These are phyloP conservation scores for Stemphylium lycopersici DNA, from an alignment of 2,329 filamentous ascomycete genomes.

Conservation along the genomic window DNA sequence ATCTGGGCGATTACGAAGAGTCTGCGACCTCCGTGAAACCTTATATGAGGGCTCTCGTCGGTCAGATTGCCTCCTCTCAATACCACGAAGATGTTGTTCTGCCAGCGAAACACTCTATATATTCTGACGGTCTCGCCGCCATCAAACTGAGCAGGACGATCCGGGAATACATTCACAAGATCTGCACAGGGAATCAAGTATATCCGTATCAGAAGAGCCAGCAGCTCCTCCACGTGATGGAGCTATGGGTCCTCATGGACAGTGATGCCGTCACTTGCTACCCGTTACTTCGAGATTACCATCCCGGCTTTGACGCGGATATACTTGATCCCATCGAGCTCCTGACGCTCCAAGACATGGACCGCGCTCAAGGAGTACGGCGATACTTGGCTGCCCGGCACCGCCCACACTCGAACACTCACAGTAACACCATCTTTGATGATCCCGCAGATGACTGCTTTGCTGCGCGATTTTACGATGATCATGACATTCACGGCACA, in stretches of 20 bases:
- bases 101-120: conserved; percentile 37
- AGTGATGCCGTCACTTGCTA: conserved; percentile 50
- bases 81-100: conserved; percentile 26
- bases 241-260: conserved; percentile 66
- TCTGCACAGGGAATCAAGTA: conserved; percentile 31
- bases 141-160: conserved; percentile 52
- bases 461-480: conserved; percentile 55
- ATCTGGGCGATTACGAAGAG: conserved; percentile 22
- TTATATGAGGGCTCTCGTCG: conserved; percentile 13
- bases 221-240: conserved; percentile 61
- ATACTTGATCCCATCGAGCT: conserved; percentile 64
- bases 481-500: conserved; percentile 22
- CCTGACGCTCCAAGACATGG: conserved; percentile 55
- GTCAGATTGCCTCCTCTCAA: conserved; percentile 17
- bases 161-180: conserved; percentile 13
- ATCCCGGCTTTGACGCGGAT: conserved; percentile 58
- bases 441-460: conserved; percentile 53
- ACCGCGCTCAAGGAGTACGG: conserved; percentile 58
- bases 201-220: conserved; percentile 58
- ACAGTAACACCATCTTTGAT: conserved; percentile 56
- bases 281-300: conserved; percentile 58
- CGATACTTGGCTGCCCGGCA: conserved; percentile 54
- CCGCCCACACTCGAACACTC: conserved; percentile 9
- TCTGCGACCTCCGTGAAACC: conserved; percentile 20
- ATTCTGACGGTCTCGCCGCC: not conserved